These are phyloP conservation scores for Zizania palustris DNA, from an alignment of 202 grass and related monocot species.

Conservation along the genomic window DNA sequence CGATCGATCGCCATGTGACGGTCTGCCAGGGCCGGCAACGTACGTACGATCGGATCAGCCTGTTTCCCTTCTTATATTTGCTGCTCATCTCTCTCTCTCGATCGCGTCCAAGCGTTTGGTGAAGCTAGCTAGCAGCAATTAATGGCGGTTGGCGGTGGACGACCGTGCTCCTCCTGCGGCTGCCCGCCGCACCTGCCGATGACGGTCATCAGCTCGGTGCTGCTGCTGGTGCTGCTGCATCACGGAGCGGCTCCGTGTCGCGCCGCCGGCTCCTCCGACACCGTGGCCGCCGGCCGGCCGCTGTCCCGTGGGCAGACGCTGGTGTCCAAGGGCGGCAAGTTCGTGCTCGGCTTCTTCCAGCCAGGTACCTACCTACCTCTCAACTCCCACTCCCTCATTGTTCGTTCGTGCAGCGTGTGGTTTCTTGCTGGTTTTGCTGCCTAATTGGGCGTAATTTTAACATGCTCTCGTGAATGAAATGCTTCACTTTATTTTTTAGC, in stretches of 20 bases:
- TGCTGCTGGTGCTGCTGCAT: neutral
- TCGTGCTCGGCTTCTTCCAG: constrained; percentile 68
- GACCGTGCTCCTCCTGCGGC: neutral
- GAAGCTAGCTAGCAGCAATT: too few relatives aligned
- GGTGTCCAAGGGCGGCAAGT: constrained; percentile 53
- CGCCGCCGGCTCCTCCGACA: constrained; percentile 35
- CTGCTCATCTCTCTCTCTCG: neutral
- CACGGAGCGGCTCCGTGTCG: neutral
- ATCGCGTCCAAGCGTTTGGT: neutral
- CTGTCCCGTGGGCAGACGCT: constrained; percentile 43
- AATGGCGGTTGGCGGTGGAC: constrained; percentile 29
- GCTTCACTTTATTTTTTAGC: too few relatives aligned
- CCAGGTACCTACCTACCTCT: constrained; percentile 29
- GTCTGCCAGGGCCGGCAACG: neutral
- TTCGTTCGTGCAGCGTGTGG: too few relatives aligned
- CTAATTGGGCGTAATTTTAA: too few relatives aligned
- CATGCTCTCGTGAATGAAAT: too few relatives aligned
- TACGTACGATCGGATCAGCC: neutral
- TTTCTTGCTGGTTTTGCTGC: too few relatives aligned
- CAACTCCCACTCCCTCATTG: neutral
- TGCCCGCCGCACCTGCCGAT: neutral
- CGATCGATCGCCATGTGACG: constrained; percentile 6
- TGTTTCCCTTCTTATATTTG: neutral
- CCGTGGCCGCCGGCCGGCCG: constrained; percentile 37
- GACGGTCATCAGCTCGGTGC: neutral